Evolutionary conservation across 2,329 filamentous ascomycete genomes (phyloP).

Genomic region (Exophiala sideris): DNA sequence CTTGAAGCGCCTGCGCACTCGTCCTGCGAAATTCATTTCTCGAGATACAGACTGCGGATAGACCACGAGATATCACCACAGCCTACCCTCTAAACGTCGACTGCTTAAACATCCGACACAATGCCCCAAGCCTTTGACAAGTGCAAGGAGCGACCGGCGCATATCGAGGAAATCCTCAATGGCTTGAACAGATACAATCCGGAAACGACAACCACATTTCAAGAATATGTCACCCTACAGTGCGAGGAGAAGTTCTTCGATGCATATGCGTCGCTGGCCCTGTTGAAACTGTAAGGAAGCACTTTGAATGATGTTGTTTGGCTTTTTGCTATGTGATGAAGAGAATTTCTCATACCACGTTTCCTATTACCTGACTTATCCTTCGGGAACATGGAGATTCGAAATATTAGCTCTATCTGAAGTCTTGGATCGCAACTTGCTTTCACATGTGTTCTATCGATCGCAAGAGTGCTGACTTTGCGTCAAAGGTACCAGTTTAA

Average conservation of each 20-base stretch:
- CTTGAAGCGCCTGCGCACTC: not conserved
- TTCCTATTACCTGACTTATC: constrained; percentile 94
- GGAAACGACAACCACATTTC: constrained; percentile 87
- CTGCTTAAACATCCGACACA: not conserved
- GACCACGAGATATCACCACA: not conserved
- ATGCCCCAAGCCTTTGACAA: constrained; percentile 65
- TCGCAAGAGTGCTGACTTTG: constrained; percentile 14
- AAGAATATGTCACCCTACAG: constrained; percentile 90
- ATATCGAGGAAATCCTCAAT: constrained; percentile 91
- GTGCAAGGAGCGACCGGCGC: constrained; percentile 84
- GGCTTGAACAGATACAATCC: constrained; percentile 98
- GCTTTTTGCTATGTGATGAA: constrained; percentile 63
- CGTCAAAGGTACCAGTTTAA: constrained; percentile 91
- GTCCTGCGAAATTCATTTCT: constrained; percentile 14
- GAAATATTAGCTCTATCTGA: constrained; percentile 74
- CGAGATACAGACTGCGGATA: not conserved
- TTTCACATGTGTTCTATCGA: not conserved
- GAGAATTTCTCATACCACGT: constrained; percentile 66
- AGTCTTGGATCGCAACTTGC: constrained; percentile 16
- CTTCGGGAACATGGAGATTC: constrained; percentile 62
- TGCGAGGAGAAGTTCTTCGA: constrained; percentile 94
- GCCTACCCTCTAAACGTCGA: not conserved
- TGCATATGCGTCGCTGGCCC: constrained; percentile 91
- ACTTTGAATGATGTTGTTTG: not conserved
- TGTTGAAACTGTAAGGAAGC: constrained; percentile 84